Base-by-base conservation (phyloP, 164 flowering plant genomes). In the Aristolochia contorta region DNA sequence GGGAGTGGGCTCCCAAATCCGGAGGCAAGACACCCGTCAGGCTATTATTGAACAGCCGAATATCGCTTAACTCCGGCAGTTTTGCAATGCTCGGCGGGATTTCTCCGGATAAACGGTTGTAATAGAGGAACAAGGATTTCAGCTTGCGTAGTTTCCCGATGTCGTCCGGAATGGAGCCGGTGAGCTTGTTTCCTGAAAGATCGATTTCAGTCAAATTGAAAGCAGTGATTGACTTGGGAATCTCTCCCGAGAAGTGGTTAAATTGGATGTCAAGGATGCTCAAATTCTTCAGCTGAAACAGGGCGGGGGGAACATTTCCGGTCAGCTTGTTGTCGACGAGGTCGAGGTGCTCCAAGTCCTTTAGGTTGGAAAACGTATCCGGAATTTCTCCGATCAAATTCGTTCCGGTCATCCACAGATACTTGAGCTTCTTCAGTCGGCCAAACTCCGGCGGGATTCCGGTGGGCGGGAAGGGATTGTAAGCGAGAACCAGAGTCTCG, bases 361-460 rank as follows among this genome's bases (percentile, higher is more conserved):
- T 7, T 41, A 87, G 65, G 25, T 72, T 62, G 0, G 27, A 41
- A 2, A 89, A 43, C 1, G 61, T 56, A 18, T 70, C 77, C 0
- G 97, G 93, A n/a, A 91, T 76, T 32, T 69, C 67, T 6, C 97
- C 97, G 22, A 76, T 71, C 78, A 86, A 59, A 64, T 80, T 83
- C 9, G 73, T 1, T 0, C 48, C 16, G 0, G 51, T 32, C 68
- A 82, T 65, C 84, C 77, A 79, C 33, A 89, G n/a, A 0, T 0
- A 49, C 67, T 46, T 68, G 62, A 87, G 53, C 22, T 80, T 87
- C 71, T 59, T 87, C 65, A 90, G 64, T 50, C 64, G 43, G 5
- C 80, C 79, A 47, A 87, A 83, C 16, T 71, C 78, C 16, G 48
- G 8, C 6, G 89, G 96, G 0, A 91, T 71, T 7, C 5, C 33